Percentiles rank a stretch among this genome's conserved stretches.
Conservation (phyloP, 768 basidiomycete species). For the Atractiella rhizophila region DNA sequence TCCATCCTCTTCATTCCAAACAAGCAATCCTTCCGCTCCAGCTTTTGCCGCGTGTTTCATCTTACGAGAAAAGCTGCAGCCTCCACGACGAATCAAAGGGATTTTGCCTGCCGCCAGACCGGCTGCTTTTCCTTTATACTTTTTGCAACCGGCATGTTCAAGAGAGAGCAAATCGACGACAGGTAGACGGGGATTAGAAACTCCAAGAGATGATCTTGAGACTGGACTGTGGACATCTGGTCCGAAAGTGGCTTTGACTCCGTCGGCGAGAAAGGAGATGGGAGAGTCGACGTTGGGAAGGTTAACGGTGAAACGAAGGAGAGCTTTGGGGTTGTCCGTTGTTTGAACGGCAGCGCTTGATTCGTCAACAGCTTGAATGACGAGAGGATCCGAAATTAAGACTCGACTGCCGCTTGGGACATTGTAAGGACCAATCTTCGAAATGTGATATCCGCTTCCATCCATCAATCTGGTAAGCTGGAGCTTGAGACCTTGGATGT, state of each 20-base stretch:
- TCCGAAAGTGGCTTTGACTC: slow-evolving; percentile 3
- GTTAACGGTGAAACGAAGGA: no score
- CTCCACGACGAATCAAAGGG: slow-evolving; percentile 30
- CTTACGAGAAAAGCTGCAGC: slow-evolving; percentile 73
- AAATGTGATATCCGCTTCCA: slow-evolving; percentile 7
- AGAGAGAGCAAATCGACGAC: background rate
- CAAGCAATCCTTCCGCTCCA: slow-evolving; percentile 51
- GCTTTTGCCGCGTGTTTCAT: slow-evolving; percentile 39
- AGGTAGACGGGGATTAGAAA: background rate
- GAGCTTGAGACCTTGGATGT: slow-evolving; percentile 11
- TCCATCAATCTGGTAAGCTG: slow-evolving; percentile 3
- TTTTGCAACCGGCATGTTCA: background rate
- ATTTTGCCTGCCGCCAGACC: background rate
- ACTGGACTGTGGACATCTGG: background rate
- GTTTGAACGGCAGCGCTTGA: no score
- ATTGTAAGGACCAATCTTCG: slow-evolving; percentile 6
- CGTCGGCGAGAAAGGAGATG: background rate
- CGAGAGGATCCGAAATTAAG: slow-evolving; percentile 7
- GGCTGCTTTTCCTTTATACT: background rate
- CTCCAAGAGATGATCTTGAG: background rate
- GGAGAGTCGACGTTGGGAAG: no score
- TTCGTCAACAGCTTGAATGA: slow-evolving; percentile 5
- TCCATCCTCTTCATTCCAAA: slow-evolving; percentile 28
- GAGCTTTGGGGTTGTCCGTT: no score
- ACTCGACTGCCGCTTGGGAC: slow-evolving; percentile 7